Conservation (phyloP, 768 basidiomycete species). For the Boletus reticuloceps region DNA sequence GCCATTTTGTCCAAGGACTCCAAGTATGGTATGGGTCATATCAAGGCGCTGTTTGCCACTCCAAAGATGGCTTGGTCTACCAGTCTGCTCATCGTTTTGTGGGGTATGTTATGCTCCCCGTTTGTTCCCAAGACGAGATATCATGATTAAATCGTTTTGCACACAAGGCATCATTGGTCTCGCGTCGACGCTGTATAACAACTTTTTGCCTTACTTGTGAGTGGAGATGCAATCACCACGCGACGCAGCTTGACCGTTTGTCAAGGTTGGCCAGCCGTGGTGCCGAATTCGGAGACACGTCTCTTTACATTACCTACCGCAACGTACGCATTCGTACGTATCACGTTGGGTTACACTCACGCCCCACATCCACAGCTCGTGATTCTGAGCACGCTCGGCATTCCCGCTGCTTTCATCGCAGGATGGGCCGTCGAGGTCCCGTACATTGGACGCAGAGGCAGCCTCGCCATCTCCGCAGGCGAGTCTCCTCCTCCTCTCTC, state of each 20-base stretch:
- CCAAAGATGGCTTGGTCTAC: constrained; percentile 65
- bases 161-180: constrained; percentile 65
- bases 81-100: constrained; percentile 47
- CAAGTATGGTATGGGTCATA: constrained; percentile 39
- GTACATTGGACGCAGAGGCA: constrained; percentile 62
- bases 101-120: constrained; percentile 41
- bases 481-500: constrained; percentile 31
- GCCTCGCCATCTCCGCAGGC: constrained; percentile 62
- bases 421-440: constrained; percentile 70
- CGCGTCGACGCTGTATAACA: constrained; percentile 65
- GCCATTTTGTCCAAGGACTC: constrained; percentile 40
- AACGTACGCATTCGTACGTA: constrained; percentile 42
- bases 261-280: constrained; percentile 60
- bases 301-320: constrained; percentile 68
- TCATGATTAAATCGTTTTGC: not conserved
- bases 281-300: constrained; percentile 66
- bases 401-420: constrained; percentile 70
- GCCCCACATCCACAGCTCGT: constrained; percentile 47
- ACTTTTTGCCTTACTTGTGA: constrained; percentile 52
- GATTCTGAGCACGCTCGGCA: constrained; percentile 63
- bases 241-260: not conserved
- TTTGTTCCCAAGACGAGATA: not conserved
- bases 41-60: constrained; percentile 63
- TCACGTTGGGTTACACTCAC: not conserved
- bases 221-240: constrained; percentile 11